Base-by-base conservation (phyloP, 1,284 basidiomycete species). In the Vanrija sp. region DNA sequence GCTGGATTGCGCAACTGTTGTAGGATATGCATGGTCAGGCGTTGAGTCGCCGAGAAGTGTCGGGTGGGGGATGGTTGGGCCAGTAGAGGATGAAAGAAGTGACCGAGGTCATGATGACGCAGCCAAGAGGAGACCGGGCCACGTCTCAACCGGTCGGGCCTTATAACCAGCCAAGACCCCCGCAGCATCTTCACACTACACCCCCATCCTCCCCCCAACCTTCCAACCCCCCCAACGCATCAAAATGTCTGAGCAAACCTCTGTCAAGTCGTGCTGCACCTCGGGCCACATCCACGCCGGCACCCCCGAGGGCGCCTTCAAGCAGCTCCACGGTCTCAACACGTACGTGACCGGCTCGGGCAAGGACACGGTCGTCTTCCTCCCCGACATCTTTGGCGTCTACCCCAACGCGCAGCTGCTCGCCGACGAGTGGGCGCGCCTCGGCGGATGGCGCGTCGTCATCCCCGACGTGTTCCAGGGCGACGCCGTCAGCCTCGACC, bases 371-470 rank as follows among this genome's bases (percentile, higher is more conserved):
- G 57, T 87, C 51, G 76, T 75, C 25, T 80, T 80, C 69, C 62
- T 85, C 27, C 68, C 83, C 8, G 87, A 88, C 62, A 78, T 84
- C 47, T 87, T 86, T 61, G 87, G 87, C 8, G 66, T 83, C 24
- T 76, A 79, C n/a, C 73, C 83, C 67, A 88, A 84, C 69, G 79
- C 78, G 61, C 58, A 69, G 48, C 42, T 62, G 23, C 49, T 74
- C 6, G 82, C 79, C 14, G 88, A 90, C 64, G 84, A 83, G 65
- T 89, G 85, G 72, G 86, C 87, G 16, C 77, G 62, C 22, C 49
- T 77, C 24, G 85, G 86, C 60, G 87, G 87, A 12, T 85, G 82
- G 78, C 83, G 83, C 71, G 82, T 82, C 8, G 76, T 85, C 54
- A 62, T 80, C 14, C 80, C 81, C 0, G 84, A 86, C 70, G 79